phyloP scores from a whole-genome alignment of 768 basidiomycete genomes.

The Amyloporia xantha region DNA sequence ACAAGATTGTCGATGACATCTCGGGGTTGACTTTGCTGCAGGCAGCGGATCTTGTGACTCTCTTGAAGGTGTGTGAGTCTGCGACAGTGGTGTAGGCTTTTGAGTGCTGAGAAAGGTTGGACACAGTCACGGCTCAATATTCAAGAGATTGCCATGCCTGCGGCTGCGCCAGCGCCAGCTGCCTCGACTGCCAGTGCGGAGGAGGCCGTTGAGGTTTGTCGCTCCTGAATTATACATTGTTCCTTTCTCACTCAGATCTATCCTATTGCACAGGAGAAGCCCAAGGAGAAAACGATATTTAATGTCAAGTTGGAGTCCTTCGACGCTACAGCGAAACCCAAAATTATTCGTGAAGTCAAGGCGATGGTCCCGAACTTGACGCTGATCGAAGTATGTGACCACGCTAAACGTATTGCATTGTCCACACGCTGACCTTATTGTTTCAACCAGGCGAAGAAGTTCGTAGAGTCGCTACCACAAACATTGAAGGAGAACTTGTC shows the following conservation, averaged over 20 bases:
- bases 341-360: constrained; percentile 97
- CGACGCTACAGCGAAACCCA: constrained; percentile 86
- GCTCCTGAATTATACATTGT: not conserved
- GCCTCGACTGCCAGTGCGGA: constrained; percentile 54
- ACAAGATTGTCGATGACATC: constrained; percentile 88
- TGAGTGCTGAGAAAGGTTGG: no score
- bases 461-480: constrained; percentile 93
- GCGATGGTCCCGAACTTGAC: constrained; percentile 92
- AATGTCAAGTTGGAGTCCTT: constrained; percentile 94
- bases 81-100: no score
- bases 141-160: constrained; percentile 92
- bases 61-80: constrained; percentile 80
- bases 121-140: constrained; percentile 90
- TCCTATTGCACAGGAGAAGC: constrained; percentile 63
- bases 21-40: constrained; percentile 83
- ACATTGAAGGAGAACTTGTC: constrained; percentile 88
- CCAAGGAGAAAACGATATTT: constrained; percentile 98
- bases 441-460: constrained; percentile 99
- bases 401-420: no score
- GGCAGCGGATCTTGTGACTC: constrained; percentile 88
- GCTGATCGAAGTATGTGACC: constrained; percentile 86
- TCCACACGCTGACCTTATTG: no score
- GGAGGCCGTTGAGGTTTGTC: constrained; percentile 54
- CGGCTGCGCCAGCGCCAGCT: constrained; percentile 56
- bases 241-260: not conserved